Evolutionary conservation across 345 rosid genomes (phyloP).

Genomic region (Anastatica hierochuntica): DNA sequence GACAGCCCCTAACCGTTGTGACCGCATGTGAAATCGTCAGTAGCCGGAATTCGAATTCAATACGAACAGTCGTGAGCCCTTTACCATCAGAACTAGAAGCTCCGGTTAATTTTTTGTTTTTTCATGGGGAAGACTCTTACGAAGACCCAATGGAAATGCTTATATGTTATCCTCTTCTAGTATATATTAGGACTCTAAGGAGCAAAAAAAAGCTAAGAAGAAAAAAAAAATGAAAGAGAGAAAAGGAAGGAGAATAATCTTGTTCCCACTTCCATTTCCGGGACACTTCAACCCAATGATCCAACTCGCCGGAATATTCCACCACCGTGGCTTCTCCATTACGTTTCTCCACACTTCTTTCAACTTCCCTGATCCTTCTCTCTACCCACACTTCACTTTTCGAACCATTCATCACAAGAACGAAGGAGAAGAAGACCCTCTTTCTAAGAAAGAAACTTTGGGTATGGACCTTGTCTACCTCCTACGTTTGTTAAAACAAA

Average conservation of each 20-base stretch:
- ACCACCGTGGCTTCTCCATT: slow-evolving; percentile 45
- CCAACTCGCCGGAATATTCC: slow-evolving; percentile 46
- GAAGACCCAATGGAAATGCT: too few species aligned
- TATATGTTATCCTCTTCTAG: too few species aligned
- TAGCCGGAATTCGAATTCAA: too few species aligned
- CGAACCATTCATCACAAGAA: slow-evolving; percentile 21
- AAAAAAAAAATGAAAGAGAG: slow-evolving; percentile 9
- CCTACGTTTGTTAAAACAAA: slow-evolving; percentile 24
- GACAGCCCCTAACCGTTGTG: too few species aligned
- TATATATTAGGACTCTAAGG: too few species aligned
- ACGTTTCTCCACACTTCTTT: slow-evolving; percentile 38
- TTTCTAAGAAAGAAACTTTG: background rate
- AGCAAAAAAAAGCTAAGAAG: too few species aligned
- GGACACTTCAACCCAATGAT: slow-evolving; percentile 61
- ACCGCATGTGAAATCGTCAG: too few species aligned
- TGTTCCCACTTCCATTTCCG: slow-evolving; percentile 49
- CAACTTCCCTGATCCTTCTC: slow-evolving; percentile 43
- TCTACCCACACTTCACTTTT: slow-evolving; percentile 42
- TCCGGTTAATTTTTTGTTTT: too few species aligned
- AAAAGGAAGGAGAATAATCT: slow-evolving; percentile 26
- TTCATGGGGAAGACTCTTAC: too few species aligned
- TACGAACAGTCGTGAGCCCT: too few species aligned
- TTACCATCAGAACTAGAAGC: too few species aligned
- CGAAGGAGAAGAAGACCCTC: slow-evolving; percentile 10
- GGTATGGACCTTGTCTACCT: slow-evolving; percentile 11